phyloP scores from a whole-genome alignment of 352 stramenopile species.

The Phytophthora ramorum region DNA sequence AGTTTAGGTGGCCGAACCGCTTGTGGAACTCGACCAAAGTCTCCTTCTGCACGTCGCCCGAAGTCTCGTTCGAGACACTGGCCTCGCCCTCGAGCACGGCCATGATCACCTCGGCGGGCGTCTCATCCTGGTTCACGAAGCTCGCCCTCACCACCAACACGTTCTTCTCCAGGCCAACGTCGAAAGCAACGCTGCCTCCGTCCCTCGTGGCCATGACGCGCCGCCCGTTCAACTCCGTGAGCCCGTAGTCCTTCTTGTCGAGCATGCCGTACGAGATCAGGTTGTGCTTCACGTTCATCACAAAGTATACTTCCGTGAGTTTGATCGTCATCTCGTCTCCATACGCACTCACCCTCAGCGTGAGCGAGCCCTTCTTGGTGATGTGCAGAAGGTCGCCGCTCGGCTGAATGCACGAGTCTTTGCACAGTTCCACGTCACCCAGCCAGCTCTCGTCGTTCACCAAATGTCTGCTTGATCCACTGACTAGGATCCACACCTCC shows the following conservation, averaged over 20 bases:
- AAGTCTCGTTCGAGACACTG: constrained; percentile 1
- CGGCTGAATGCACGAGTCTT: neutral
- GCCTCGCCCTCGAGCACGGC: neutral
- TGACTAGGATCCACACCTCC: neutral
- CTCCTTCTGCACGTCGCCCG: neutral
- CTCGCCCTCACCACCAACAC: neutral
- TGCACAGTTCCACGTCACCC: neutral
- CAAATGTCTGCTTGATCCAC: neutral
- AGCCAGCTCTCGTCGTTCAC: neutral
- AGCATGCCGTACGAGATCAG: neutral
- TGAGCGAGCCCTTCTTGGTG: neutral
- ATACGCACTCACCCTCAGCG: neutral
- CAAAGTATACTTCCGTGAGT: constrained; percentile 1
- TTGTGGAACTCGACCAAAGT: neutral
- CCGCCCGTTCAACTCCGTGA: neutral
- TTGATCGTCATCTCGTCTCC: neutral
- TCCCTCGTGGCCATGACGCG: neutral
- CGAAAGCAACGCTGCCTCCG: neutral
- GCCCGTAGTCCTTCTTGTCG: neutral
- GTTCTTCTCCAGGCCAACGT: neutral
- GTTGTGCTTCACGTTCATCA: neutral
- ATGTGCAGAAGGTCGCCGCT: neutral
- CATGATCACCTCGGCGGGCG: neutral
- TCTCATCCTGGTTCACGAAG: neutral
- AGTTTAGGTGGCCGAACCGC: neutral